Conservation (phyloP, 2,329 filamentous ascomycete species). For the Exophiala spinifera region DNA sequence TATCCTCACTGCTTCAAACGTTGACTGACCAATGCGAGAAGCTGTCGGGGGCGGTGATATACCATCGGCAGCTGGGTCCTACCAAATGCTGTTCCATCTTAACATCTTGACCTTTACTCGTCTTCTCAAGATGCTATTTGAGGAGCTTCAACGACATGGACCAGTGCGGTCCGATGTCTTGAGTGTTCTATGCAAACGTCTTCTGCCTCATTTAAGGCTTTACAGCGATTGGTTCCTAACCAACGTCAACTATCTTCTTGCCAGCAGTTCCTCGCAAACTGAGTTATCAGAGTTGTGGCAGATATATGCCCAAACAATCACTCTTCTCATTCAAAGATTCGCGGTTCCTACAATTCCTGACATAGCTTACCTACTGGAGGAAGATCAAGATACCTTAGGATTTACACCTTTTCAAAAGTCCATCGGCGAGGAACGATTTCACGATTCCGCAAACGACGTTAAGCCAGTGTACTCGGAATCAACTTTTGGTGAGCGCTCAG, state of each 20-base stretch:
- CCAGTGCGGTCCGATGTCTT: no score
- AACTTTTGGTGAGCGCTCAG: conserved; percentile 26
- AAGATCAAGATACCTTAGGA: conserved; percentile 64
- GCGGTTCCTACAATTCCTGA: conserved; percentile 55
- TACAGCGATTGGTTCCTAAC: conserved; percentile 67
- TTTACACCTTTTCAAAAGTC: conserved; percentile 58
- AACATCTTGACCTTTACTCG: conserved; percentile 49
- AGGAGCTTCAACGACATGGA: conserved; percentile 11
- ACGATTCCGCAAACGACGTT: conserved; percentile 50
- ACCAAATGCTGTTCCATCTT: conserved; percentile 67
- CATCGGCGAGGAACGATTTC: conserved; percentile 38
- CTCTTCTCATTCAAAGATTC: conserved; percentile 58
- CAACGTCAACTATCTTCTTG: conserved; percentile 37
- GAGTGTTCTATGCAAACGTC: conserved; percentile 34
- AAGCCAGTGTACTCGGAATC: conserved; percentile 38
- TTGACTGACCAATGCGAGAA: neutral
- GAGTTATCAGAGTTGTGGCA: conserved; percentile 64
- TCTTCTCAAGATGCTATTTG: conserved; percentile 18
- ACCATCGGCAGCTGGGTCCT: conserved; percentile 69
- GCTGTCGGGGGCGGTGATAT: conserved; percentile 38
- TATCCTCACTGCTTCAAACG: neutral
- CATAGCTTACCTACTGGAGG: conserved; percentile 63
- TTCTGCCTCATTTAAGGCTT: conserved; percentile 62
- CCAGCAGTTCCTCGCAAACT: conserved; percentile 54
- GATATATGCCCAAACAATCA: conserved; percentile 61